Evolutionary conservation across 306 rosid genomes (phyloP).

Genomic region (Gynostemma pentaphyllum): DNA sequence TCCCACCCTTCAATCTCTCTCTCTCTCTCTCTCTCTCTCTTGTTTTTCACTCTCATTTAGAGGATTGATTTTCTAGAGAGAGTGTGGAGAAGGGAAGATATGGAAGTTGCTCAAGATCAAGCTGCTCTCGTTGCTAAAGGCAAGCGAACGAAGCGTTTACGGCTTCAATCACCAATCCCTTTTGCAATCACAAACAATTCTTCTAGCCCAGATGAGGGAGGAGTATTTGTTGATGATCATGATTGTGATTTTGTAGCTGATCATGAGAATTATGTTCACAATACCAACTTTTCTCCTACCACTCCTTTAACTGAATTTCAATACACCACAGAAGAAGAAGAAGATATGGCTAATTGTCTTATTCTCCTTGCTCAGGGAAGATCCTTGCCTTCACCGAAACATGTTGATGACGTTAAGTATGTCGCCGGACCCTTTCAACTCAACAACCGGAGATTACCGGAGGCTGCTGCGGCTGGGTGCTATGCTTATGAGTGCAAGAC

Average conservation of each 20-base stretch:
- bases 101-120: slow-evolving; percentile 42
- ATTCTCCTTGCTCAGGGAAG: slow-evolving; percentile 79
- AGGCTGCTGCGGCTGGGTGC: neutral
- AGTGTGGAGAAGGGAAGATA: slow-evolving; percentile 23
- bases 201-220: slow-evolving; percentile 1
- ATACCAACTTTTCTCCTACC: slow-evolving; percentile 20
- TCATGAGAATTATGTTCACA: neutral
- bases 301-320: slow-evolving; percentile 22
- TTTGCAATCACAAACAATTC: slow-evolving; percentile 23
- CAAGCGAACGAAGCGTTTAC: slow-evolving; percentile 76
- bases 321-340: slow-evolving; percentile 49
- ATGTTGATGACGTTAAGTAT: no score
- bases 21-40: slow-evolving; percentile 12
- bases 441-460: neutral
- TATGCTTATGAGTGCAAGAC: slow-evolving; percentile 74
- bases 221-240: neutral
- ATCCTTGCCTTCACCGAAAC: slow-evolving; percentile 12
- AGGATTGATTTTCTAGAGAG: slow-evolving; percentile 2
- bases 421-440: neutral
- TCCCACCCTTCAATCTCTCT: slow-evolving; percentile 30
- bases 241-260: neutral
- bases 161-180: slow-evolving; percentile 91
- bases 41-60: neutral
- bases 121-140: slow-evolving; percentile 46
- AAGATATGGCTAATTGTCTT: slow-evolving; percentile 87